Evolutionary conservation across 169 alveolate species (phyloP).

Genomic region (Cryptosporidium tyzzeri): DNA sequence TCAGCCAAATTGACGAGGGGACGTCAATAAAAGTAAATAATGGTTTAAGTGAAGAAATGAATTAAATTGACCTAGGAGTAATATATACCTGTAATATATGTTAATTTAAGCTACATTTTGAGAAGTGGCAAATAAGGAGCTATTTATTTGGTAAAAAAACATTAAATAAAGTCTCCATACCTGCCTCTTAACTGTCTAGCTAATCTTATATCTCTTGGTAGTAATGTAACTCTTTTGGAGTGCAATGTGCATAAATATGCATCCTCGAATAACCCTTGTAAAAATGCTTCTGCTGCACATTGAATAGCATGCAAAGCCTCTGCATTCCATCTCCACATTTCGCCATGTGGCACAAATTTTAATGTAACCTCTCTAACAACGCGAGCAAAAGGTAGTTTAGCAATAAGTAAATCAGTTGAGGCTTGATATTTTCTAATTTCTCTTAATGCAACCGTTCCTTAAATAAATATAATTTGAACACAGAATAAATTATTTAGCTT

Average conservation of each 20-base stretch:
- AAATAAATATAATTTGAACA: conserved; percentile 77
- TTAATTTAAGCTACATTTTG: background rate
- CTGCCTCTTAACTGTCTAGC: conserved; percentile 86
- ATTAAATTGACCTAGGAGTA: background rate
- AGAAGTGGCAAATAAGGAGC: background rate
- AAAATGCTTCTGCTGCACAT: conserved; percentile 87
- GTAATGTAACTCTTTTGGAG: conserved; percentile 87
- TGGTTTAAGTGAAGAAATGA: background rate
- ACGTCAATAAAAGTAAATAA: background rate
- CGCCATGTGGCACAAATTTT: conserved; percentile 79
- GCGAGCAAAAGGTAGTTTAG: conserved; percentile 95
- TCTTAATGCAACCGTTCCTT: conserved; percentile 93
- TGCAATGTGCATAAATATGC: conserved; percentile 87
- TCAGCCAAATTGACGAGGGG: background rate
- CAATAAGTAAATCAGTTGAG: conserved; percentile 91
- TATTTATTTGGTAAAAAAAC: background rate
- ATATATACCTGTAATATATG: conserved; percentile 8
- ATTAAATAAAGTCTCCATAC: conserved; percentile 72
- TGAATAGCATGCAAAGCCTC: conserved; percentile 87
- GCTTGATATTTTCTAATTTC: conserved; percentile 94
- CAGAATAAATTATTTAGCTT: background rate
- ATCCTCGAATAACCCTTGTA: conserved; percentile 87
- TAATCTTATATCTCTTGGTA: conserved; percentile 87
- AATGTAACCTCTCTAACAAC: conserved; percentile 93
- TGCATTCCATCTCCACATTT: conserved; percentile 83